These are phyloP conservation scores for Septoria linicola DNA, from an alignment of 2,329 filamentous ascomycete genomes.

Conservation along the genomic window DNA sequence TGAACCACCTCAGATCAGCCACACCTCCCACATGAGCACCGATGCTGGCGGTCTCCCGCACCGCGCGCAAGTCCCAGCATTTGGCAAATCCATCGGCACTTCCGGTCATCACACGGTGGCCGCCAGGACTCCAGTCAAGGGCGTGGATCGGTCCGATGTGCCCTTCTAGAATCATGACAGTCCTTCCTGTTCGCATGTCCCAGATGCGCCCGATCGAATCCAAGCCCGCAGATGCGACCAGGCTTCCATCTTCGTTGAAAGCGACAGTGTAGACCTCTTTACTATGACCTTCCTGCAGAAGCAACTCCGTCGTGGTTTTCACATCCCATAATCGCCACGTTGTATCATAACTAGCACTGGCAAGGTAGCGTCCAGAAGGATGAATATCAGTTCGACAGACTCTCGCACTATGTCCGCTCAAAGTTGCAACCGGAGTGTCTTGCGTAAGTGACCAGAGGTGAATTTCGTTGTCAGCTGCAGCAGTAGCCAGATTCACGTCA, in stretches of 20 bases:
- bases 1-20: conserved; percentile 91
- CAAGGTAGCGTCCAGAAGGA: conserved; percentile 83
- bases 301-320: conserved; percentile 75
- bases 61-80: conserved; percentile 94
- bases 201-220: conserved; percentile 95
- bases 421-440: conserved; percentile 78
- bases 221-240: conserved; percentile 86
- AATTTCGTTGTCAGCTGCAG: conserved; percentile 82
- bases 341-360: conserved; percentile 91
- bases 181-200: conserved; percentile 89
- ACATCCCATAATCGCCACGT: conserved; percentile 98
- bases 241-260: conserved; percentile 87
- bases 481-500: conserved; percentile 81
- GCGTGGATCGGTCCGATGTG: conserved; percentile 93
- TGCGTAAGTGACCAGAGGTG: conserved; percentile 87
- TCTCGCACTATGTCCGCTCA: conserved; percentile 79
- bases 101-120: conserved; percentile 86
- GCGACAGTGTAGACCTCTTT: conserved; percentile 86
- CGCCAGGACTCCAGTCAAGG: conserved; percentile 88
- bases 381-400: conserved; percentile 94
- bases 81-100: conserved; percentile 95
- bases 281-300: conserved; percentile 91
- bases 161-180: conserved; percentile 91
- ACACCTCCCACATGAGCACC: conserved; percentile 90
- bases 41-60: conserved; percentile 77